A percentile compares a stretch with the other conserved stretches of the same genome.
These are phyloP conservation scores for Fusarium pininemorale DNA, from an alignment of 2,329 filamentous ascomycete species.

Conservation along the genomic window DNA sequence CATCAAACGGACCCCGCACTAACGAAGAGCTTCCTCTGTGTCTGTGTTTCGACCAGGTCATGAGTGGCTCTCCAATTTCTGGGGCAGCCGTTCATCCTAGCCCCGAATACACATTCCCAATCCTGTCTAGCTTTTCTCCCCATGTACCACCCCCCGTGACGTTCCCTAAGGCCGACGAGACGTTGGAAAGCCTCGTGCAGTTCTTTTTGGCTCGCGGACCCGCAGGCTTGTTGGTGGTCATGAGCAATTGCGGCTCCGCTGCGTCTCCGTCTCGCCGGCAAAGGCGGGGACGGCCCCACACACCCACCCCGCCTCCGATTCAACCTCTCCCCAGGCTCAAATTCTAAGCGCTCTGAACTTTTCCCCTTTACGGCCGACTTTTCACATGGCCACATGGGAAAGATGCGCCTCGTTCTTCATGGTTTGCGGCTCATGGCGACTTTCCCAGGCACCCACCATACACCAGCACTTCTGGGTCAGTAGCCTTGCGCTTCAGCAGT, in stretches of 20 bases:
- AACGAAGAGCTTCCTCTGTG: background rate
- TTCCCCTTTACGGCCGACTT: background rate
- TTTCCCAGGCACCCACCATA: background rate
- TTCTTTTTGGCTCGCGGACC: slow-evolving; percentile 38
- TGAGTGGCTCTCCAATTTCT: slow-evolving; percentile 32
- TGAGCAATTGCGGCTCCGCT: slow-evolving; percentile 43
- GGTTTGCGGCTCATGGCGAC: background rate
- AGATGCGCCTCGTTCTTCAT: background rate
- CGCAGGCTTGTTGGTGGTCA: slow-evolving; percentile 29
- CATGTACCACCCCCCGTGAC: slow-evolving; percentile 26
- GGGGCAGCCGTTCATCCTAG: slow-evolving; percentile 37
- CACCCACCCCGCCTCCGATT: slow-evolving; percentile 14
- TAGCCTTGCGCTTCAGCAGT: background rate
- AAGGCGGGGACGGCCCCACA: slow-evolving; percentile 33
- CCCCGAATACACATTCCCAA: background rate
- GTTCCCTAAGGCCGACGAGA: slow-evolving; percentile 38
- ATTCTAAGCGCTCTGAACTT: background rate
- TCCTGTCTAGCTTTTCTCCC: slow-evolving; percentile 1
- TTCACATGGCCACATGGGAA: background rate
- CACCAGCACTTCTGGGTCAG: background rate
- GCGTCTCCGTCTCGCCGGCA: slow-evolving; percentile 41
- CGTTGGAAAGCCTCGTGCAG: slow-evolving; percentile 8
- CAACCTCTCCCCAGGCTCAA: slow-evolving; percentile 8
- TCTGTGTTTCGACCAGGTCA: slow-evolving; percentile 1
- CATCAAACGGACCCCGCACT: slow-evolving; percentile 37